A percentile compares a stretch with the other conserved stretches of the same genome.
phyloP scores from a whole-genome alignment of 2,329 filamentous ascomycete genomes.

The Fusarium piperis region DNA sequence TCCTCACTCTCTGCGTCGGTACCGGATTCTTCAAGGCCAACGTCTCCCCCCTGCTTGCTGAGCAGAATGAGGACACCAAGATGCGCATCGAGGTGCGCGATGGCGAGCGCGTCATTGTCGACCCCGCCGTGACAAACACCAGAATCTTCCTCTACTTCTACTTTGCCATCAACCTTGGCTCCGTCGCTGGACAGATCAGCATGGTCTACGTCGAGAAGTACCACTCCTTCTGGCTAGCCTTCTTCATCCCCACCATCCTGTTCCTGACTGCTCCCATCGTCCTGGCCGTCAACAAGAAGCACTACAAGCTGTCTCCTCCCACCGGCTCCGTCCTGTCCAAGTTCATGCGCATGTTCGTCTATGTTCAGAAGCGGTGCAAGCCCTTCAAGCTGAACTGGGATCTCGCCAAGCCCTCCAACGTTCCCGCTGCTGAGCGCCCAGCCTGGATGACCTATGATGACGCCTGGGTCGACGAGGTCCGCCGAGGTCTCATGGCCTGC shows the following conservation, averaged over 20 bases:
- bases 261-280: constrained; percentile 72
- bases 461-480: constrained; percentile 82
- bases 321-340: constrained; percentile 78
- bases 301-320: constrained; percentile 71
- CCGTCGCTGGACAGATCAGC: constrained; percentile 64
- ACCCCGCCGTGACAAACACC: constrained; percentile 73
- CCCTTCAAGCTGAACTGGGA: constrained; percentile 76
- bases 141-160: constrained; percentile 74
- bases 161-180: constrained; percentile 71
- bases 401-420: constrained; percentile 71
- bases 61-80: constrained; percentile 71
- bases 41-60: constrained; percentile 76
- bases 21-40: constrained; percentile 87
- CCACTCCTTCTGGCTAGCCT: constrained; percentile 79
- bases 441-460: constrained; percentile 86
- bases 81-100: constrained; percentile 64
- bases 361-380: constrained; percentile 72
- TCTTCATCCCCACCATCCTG: constrained; percentile 71
- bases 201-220: constrained; percentile 82
- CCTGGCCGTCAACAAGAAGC: constrained; percentile 66
- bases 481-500: constrained; percentile 75
- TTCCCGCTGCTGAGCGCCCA: constrained; percentile 66
- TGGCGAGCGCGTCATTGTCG: constrained; percentile 76
- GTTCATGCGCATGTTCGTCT: constrained; percentile 67
- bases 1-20: constrained; percentile 65